Conservation (phyloP, 2,329 filamentous ascomycete genomes). For the Ascocoryne sarcoides region DNA sequence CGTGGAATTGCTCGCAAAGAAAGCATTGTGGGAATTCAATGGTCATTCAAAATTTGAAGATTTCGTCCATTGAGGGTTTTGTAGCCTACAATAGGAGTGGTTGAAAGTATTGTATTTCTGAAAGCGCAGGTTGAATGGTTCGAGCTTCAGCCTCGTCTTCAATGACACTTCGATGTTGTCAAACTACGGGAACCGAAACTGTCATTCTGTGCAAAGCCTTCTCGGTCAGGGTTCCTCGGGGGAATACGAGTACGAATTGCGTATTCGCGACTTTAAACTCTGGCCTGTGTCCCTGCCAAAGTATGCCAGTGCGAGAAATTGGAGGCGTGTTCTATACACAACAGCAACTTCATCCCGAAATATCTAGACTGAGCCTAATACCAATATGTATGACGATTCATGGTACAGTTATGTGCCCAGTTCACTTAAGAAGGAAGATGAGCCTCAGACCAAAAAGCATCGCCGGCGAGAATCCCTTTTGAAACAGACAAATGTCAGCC, state of each 20-base stretch:
- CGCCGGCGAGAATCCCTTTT: constrained; percentile 62
- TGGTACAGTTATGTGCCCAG: constrained; percentile 74
- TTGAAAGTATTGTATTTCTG: background rate
- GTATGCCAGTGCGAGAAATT: too few species aligned
- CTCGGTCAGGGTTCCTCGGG: too few species aligned
- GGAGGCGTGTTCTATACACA: background rate
- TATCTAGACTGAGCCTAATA: background rate
- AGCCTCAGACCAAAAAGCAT: constrained; percentile 42
- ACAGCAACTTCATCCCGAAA: background rate
- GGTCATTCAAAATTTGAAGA: background rate
- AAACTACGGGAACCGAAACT: constrained; percentile 3
- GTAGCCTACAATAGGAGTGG: background rate
- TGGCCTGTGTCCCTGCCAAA: too few species aligned
- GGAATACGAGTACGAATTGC: too few species aligned
- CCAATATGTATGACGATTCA: constrained; percentile 69
- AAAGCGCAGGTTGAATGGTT: background rate
- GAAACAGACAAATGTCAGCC: constrained; percentile 52
- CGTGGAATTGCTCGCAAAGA: constrained; percentile 12
- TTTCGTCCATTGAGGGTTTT: background rate
- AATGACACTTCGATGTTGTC: constrained; percentile 1
- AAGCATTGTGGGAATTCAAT: constrained; percentile 12
- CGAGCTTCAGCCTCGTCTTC: constrained; percentile 8
- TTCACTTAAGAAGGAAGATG: constrained; percentile 40
- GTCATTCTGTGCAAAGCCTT: background rate
- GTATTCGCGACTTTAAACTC: too few species aligned